phyloP scores from a whole-genome alignment of 257 asterid species.

The Parsonsia alboflavescens region DNA sequence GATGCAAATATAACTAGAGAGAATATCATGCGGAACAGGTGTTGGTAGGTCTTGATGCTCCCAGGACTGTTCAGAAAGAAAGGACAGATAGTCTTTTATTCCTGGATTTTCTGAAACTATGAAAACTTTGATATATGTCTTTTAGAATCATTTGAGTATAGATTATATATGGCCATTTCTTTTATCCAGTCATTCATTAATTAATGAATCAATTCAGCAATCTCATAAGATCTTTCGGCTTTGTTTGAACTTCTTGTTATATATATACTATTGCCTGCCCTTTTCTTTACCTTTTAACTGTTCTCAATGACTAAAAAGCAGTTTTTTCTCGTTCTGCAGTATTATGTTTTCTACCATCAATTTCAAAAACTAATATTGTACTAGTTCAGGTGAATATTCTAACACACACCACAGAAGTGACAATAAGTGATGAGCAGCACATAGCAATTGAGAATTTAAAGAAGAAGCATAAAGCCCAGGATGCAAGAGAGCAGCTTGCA shows the following conservation, averaged over 20 bases:
- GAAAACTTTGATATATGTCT: neutral
- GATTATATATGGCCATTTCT: neutral
- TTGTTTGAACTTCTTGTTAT: neutral
- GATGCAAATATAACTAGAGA: too few species aligned
- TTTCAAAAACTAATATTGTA: slow-evolving; percentile 1
- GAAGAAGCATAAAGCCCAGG: slow-evolving; percentile 67
- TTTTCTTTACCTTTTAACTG: too few species aligned
- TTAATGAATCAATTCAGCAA: neutral
- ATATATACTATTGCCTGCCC: neutral
- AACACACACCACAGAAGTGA: slow-evolving; percentile 78
- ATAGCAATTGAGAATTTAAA: slow-evolving; percentile 57
- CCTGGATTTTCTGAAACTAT: neutral
- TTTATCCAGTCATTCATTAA: neutral
- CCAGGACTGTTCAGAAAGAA: too few species aligned
- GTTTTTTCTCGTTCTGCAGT: neutral
- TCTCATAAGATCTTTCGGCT: neutral
- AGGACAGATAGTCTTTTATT: too few species aligned
- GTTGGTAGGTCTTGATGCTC: too few species aligned
- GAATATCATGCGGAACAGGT: neutral
- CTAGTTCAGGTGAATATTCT: slow-evolving; percentile 73
- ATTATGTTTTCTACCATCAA: neutral
- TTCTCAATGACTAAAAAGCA: neutral
- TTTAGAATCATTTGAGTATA: neutral
- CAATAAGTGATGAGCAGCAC: slow-evolving; percentile 43
- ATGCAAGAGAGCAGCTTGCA: slow-evolving; percentile 43